Evolutionary conservation across 345 rosid genomes (phyloP), one percentile per base, ranked within the genome.

Genomic region (Adansonia digitata): DNA sequence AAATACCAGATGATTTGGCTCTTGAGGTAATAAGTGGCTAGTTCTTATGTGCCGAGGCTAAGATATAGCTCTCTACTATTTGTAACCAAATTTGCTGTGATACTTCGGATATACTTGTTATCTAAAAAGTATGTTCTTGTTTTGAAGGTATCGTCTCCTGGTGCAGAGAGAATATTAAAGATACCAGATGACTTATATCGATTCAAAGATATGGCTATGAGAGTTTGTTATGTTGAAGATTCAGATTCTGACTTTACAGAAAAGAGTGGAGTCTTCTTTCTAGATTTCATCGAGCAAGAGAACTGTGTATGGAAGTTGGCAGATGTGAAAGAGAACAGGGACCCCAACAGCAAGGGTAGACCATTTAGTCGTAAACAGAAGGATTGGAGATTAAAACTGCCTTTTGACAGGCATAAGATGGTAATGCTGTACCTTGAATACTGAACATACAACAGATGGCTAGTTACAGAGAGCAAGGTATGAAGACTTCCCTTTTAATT

Each of bases 271-370:
- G 82, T 94, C 70, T 92, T 94, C 77, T 49, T 84, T 57, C 81
- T 91, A 77, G 94, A 92, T 27, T 85, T 88, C 67, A 17, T 89
- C 35, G 94, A 88, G 75, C 68, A 88, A 26, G 90, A 77, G 64
- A 82, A 42, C 42, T 94, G 98, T 74, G 70, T 87, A 12, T 94
- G 97, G 97, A 92, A 86, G 81, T 77, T 94, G 84, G 97, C 94
- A 24, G 87, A 91, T 74, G 97, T 89, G 69, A 88, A 75, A 86
- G 97, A 92, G 72, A 94, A 92, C 81, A 82, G 95, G 81, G 92
- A 91, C 73, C 94, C 91, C 8, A 77, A 77, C 71, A 82, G 87
- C 85, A 94, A 86, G 83, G 97, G 97, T 59, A 88, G 91, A 84
- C 94, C 88, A 18, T 69, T 92, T 52, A 91, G 84, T 84, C 90